Conservation (phyloP, 2,329 filamentous ascomycete species). For the Colletotrichum karsti region DNA sequence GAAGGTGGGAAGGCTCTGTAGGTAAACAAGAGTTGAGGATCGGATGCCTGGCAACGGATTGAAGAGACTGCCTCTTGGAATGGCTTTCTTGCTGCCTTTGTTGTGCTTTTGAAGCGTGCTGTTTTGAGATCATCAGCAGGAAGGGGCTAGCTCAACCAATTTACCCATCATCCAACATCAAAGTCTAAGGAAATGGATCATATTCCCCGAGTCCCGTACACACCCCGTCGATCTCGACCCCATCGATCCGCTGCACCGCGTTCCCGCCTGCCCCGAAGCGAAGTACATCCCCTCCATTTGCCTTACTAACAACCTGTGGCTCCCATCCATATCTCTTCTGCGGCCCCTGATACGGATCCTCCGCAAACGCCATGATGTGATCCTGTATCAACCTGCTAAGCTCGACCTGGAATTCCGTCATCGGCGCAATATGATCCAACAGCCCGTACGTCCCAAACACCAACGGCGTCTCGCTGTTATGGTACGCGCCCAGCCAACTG, state of each 20-base stretch:
- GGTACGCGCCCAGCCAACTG: constrained; percentile 51
- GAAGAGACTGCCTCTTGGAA: too few relatives aligned
- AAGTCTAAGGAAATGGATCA: constrained; percentile 20
- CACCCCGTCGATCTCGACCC: constrained; percentile 27
- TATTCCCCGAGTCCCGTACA: constrained; percentile 23
- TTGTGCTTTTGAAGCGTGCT: too few relatives aligned
- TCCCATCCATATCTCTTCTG: constrained; percentile 31
- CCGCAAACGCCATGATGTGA: constrained; percentile 35
- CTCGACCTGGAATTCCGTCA: constrained; percentile 34
- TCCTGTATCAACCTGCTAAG: constrained; percentile 38
- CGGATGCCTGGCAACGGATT: too few relatives aligned
- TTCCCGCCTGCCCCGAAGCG: constrained; percentile 32
- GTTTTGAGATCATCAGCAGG: too few relatives aligned
- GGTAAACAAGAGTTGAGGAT: too few relatives aligned
- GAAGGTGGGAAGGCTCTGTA: too few relatives aligned
- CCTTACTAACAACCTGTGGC: constrained; percentile 31
- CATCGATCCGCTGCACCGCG: constrained; percentile 23
- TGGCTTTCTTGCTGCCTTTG: too few relatives aligned
- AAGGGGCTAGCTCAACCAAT: too few relatives aligned
- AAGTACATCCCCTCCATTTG: constrained; percentile 20
- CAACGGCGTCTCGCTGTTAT: constrained; percentile 46
- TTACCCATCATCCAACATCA: too few relatives aligned
- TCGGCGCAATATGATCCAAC: constrained; percentile 32
- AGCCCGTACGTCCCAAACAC: constrained; percentile 46
- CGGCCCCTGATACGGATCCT: constrained; percentile 35